phyloP scores from a whole-genome alignment of 129 eudicot species.

The Flaveria sonorensis region DNA sequence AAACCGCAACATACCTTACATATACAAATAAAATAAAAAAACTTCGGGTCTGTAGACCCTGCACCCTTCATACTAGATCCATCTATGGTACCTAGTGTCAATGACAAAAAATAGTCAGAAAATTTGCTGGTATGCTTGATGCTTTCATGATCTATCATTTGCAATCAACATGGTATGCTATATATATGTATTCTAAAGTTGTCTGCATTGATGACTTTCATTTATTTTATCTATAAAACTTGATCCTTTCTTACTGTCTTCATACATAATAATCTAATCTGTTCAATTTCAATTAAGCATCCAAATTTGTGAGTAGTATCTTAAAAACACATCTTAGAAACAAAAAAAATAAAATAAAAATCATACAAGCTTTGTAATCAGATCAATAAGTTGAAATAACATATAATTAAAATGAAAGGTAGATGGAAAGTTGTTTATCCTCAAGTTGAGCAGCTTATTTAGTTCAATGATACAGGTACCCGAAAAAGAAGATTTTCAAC shows the following conservation, averaged over 20 bases:
- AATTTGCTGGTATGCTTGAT: no score
- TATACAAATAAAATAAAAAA: no score
- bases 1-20: no score
- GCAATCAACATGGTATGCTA: no score
- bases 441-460: constrained; percentile 29
- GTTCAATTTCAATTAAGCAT: neutral
- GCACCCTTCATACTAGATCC: no score
- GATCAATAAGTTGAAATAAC: neutral
- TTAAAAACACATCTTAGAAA: neutral
- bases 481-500: constrained; percentile 4
- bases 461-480: constrained; percentile 1
- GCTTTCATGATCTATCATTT: no score
- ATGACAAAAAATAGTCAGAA: no score
- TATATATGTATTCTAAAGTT: no score
- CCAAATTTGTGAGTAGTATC: neutral
- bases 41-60: no score
- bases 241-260: neutral
- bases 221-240: neutral
- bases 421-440: constrained; percentile 12
- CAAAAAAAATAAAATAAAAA: neutral
- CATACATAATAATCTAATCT: neutral
- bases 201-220: no score
- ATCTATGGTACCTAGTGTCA: no score
- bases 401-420: neutral
- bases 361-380: neutral